Evolutionary conservation across 2,329 filamentous ascomycete species (phyloP).

Genomic region (Hypoxylon sp.): DNA sequence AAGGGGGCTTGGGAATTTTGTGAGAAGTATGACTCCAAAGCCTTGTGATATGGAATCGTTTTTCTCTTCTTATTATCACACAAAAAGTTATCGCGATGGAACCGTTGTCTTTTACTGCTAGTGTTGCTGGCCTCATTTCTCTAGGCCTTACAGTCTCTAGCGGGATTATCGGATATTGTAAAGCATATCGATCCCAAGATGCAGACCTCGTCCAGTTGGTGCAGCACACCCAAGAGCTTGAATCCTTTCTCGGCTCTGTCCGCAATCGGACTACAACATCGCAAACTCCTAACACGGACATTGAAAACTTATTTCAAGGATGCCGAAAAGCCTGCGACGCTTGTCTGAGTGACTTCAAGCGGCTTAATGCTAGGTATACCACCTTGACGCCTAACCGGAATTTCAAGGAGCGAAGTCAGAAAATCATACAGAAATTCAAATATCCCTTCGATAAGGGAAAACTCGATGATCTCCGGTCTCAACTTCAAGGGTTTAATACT

Average conservation of each 20-base stretch:
- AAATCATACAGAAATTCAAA: background rate
- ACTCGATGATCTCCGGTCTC: conserved; percentile 18
- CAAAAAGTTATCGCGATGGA: conserved; percentile 17
- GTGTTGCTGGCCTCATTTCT: conserved; percentile 28
- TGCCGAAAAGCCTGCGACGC: conserved; percentile 25
- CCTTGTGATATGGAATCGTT: no score
- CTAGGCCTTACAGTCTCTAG: conserved; percentile 15
- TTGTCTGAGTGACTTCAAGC: conserved; percentile 31
- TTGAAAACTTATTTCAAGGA: conserved; percentile 4
- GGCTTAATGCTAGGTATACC: conserved; percentile 20
- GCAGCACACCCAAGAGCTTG: conserved; percentile 22
- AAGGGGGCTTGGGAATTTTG: no score
- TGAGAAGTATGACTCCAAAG: no score
- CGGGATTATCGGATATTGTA: conserved; percentile 27
- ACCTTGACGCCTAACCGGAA: background rate
- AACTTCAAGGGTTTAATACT: conserved; percentile 23
- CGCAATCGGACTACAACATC: background rate
- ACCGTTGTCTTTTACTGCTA: conserved; percentile 19
- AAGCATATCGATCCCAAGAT: conserved; percentile 21
- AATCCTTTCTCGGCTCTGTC: conserved; percentile 18
- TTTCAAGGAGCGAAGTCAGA: conserved; percentile 2
- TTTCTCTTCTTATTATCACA: background rate
- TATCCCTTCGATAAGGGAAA: conserved; percentile 32
- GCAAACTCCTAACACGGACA: background rate
- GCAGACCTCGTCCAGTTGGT: conserved; percentile 18